These are phyloP conservation scores for Sugiyamaella valdiviana DNA, from an alignment of 805 yeast species.

Conservation along the genomic window DNA sequence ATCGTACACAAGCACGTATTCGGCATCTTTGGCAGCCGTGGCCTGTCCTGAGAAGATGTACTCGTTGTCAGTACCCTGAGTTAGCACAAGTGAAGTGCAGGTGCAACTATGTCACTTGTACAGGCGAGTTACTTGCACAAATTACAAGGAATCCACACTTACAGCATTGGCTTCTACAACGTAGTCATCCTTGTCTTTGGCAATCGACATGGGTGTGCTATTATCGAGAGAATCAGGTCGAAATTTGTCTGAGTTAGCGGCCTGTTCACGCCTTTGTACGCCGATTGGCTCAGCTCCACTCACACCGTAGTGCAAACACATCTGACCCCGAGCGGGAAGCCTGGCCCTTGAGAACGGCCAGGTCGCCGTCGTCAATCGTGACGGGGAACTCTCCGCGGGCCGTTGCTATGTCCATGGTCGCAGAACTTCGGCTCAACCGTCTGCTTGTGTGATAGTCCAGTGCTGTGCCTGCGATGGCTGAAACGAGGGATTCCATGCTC, in stretches of 20 bases:
- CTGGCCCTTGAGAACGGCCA: neutral
- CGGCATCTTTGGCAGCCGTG: conserved; percentile 31
- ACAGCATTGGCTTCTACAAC: conserved; percentile 10
- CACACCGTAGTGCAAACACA: conserved; percentile 9
- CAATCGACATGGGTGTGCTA: conserved; percentile 10
- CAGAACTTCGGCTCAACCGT: too few species aligned
- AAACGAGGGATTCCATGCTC: too few species aligned
- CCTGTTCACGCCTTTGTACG: neutral
- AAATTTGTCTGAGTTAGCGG: conserved; percentile 18
- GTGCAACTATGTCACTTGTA: neutral
- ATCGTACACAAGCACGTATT: conserved; percentile 77
- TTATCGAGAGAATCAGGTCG: conserved; percentile 21
- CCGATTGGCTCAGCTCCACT: neutral
- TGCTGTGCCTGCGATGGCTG: too few species aligned
- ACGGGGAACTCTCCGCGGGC: neutral
- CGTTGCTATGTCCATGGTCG: neutral
- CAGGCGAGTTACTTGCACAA: neutral
- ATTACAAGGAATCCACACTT: neutral
- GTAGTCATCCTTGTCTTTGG: conserved; percentile 20
- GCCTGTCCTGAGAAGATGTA: conserved; percentile 26
- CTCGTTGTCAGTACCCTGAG: conserved; percentile 6
- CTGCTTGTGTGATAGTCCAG: too few species aligned
- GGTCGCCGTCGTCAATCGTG: neutral
- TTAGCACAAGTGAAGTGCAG: neutral
- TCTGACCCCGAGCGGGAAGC: neutral